Evolutionary conservation across 1,284 basidiomycete species (phyloP), one percentile per base, ranked within the genome.

Genomic region (Lignosus rhinocerotis): DNA sequence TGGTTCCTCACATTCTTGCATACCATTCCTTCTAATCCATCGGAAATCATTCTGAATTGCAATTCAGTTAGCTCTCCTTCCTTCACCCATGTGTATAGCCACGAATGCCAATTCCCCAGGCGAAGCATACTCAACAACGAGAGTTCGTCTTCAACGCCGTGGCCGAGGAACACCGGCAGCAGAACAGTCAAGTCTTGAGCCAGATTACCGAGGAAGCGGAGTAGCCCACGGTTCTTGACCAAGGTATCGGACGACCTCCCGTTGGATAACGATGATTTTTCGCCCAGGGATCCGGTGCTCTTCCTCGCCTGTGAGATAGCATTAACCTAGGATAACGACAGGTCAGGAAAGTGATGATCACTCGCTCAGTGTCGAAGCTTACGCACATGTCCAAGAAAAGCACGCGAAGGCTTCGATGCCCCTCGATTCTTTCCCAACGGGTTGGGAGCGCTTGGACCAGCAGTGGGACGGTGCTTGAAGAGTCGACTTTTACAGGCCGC

Each of bases 71-170:
- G 46, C 14, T 34, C 6, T 5, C 61, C 55, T 16, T 56, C 55
- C 31, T 51, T 57, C 6, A 63, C 61, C 61, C 61, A 62, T 7
- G 49, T 39, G 17, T 58, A 63, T 16, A 63, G 8, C 61, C 61
- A 63, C 11, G 42, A 16, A 2, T 49, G 56, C 58, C 58, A 60
- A 6, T 50, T 45, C 30, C 12, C 19, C 46, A 57, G 53, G 12
- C 53, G 46, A 8, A 52, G 50, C 31, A 63, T 21, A 5, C 58
- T 59, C 6, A 42, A 55, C 17, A 63, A 39, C 3, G 55, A 34
- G 4, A 12, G 6, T 16, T 51, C 55, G 25, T 58, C 53, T 6
- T 3, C 32, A 2, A 60, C 43, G 8, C 56, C 61, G 14, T 58
- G 51, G 3, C 33, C 19, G 16, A 53, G 19, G 51, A 60, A 63